Evolutionary conservation across 176 grass and related monocot species (phyloP), one percentile per base, ranked within the genome.

Genomic region (Otatea glauca): DNA sequence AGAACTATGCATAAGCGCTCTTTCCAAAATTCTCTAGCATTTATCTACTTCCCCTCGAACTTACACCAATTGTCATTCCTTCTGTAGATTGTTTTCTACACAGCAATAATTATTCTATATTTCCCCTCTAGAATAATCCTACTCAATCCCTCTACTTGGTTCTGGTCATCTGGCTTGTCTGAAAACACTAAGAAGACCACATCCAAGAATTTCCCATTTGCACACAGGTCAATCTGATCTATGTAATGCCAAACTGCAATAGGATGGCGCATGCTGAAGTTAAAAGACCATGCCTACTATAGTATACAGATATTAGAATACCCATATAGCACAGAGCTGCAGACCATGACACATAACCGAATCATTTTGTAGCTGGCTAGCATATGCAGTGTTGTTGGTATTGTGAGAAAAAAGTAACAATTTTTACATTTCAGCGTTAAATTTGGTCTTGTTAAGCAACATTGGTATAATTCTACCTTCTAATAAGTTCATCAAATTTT

Each of bases 1-100:
- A 83, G 16, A 89, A 54, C 14, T 2, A 78, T 79, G 49, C 75
- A 75, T 42, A 83, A 73, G 5, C 13, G 0, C 47, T 32, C 21
- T 43, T 55, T 45, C 37, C 21, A 63, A 81, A 68, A 68, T 69
- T 60, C 34, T 84, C n/a, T 43, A 70, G 23, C 42, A 81, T 60
- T 72, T 51, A 58, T 48, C 11, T 37, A 56, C 44, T 37, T 29
- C 27, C 37, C 37, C 44, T 88, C 12, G 0, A 77, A 64, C 24
- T 53, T 74, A 65, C 58, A 88, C 7, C 3, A 55, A 66, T 48
- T 59, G 18, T 1, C 58, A 74, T 49, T 6, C 21, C 3, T 66
- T 48, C 17, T 49, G 17, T 47, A 49, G 27, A 53, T 65, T 83
- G 11, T 37, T 41, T 20, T 65, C 72, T 67, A 67, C 60, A 54